Evolutionary conservation across 345 rosid genomes (phyloP), one percentile per base, ranked within the genome.

Genomic region (Triadica sebifera): DNA sequence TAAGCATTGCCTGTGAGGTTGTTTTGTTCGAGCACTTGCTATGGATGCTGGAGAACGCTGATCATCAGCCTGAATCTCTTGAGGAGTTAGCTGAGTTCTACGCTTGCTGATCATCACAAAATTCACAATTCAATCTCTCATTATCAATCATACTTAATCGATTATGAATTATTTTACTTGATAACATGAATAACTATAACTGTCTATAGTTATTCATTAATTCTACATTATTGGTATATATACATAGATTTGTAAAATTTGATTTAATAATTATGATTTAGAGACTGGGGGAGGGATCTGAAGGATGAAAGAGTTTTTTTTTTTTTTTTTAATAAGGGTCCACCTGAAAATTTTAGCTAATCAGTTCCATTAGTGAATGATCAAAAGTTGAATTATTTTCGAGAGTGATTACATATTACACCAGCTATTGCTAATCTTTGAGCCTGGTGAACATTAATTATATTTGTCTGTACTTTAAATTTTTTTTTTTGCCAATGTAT

Each of bases 1-100:
- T 93, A 34, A 82, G 72, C 38, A 91, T 94, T 10, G 81, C 90
- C 7, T 94, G 98, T 47, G 98, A 94, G 82, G 98, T 94, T 58
- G 98, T 94, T 9, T 60, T 93, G 90, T 93, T 93, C 81, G 98
- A 93, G 75, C 98, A 93, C 85, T 78, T 91, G 83, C 96, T 91
- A 39, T 94, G 98, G 98, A 94, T 94, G 98, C 82, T 94, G 12
- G 93, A 90, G 50, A 92, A 88, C 37, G 93, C 90, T 0, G 93
- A 90, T 70, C 85, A 91, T 20, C 89, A 84, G 12, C 89, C 88
- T 0, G 97, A 92, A 80, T 90, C 98, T 2, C 51, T 90, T 53
- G 88, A 90, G 50, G 97, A 94, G 77, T 89, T 94, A 16, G 94
- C 84, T 39, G 90, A 91, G 79, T 94, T 90, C 84, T 94, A 94